Percentiles rank a stretch among this genome's conserved stretches.
Conservation (phyloP, 2,329 filamentous ascomycete genomes). For the Aspergillus amoenus region DNA sequence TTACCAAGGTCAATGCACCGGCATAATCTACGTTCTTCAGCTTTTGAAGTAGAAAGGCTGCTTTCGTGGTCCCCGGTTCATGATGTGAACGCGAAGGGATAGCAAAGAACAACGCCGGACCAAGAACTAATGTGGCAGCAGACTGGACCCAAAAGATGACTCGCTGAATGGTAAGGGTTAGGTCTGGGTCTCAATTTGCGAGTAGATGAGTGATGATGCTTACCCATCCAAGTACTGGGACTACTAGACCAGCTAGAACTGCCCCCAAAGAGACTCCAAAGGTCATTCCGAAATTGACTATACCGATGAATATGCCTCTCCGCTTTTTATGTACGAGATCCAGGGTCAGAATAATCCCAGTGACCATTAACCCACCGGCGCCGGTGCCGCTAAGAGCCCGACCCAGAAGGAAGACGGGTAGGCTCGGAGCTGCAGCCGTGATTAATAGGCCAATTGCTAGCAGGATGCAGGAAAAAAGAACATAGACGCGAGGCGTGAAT, state of each 20-base stretch:
- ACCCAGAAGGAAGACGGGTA: constrained; percentile 66
- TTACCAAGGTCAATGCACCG: constrained; percentile 66
- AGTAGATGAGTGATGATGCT: constrained; percentile 22
- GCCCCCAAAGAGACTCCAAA: constrained; percentile 70
- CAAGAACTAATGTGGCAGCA: constrained; percentile 62
- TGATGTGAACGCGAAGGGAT: constrained; percentile 54
- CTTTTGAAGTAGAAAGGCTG: constrained; percentile 49
- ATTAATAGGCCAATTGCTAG: constrained; percentile 64
- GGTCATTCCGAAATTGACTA: constrained; percentile 72
- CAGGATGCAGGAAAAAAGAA: constrained; percentile 60
- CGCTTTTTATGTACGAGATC: constrained; percentile 67
- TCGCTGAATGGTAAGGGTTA: constrained; percentile 48
- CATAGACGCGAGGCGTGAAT: constrained; percentile 67
- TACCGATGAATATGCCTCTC: constrained; percentile 70
- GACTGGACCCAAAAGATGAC: constrained; percentile 72
- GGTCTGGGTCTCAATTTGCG: neutral
- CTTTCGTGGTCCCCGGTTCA: constrained; percentile 39
- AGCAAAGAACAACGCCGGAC: constrained; percentile 62
- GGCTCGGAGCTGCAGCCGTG: constrained; percentile 60
- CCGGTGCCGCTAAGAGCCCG: constrained; percentile 68
- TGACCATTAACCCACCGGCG: constrained; percentile 69
- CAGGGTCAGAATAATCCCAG: constrained; percentile 74
- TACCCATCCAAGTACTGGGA: constrained; percentile 69
- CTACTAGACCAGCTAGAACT: constrained; percentile 65
- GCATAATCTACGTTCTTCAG: constrained; percentile 71